Base-by-base conservation (phyloP, 352 stramenopile species). In the Halophytophthora batemanensis region DNA sequence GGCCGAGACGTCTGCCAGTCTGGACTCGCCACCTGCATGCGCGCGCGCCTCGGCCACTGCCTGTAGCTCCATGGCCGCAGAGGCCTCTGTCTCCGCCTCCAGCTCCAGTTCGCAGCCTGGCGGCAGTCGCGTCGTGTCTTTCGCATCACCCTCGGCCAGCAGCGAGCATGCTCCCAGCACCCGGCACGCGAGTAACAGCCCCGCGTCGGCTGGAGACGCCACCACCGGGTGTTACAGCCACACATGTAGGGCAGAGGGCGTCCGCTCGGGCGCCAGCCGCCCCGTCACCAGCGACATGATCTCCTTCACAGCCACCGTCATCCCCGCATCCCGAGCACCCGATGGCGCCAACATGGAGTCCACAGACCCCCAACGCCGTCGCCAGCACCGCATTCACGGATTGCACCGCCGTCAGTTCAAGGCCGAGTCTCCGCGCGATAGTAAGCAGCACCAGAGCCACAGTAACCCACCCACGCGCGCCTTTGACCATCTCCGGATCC, bases 261-360 rank as follows among this genome's bases (percentile, higher is more conserved):
- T 13, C 6, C 3, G 2, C 33, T 38, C 38, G 23, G 4, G 42
- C 25, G 21, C 21, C 22, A 48, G 28, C 29, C 14, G 42, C 42
- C 61, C 57, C 28, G 46, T 78, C 23, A 80, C 69, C 29, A 76
- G 66, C 45, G 72, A 79, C 61, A 80, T 79, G 72, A 72, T 79
- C 49, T 79, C 72, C 3, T 79, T 77, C 58, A 58, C 34, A 2
- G 57, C 66, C 18, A 73, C 66, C n/a, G 56, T 78, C 15, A 50
- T 77, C 14, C 61, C 35, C 8, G 49, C 25, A n/a, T 58, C 40
- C 15, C 45, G 1, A 47, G 29, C 43, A 48, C 41, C 21, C 19
- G 36, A 11, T 38, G 22, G 10, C 47, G 3, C 31, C 22, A 49
- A 39, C 28, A 42, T 50, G 14, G 45, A 45, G n/a, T 48, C 48